Percentiles rank a stretch among this genome's conserved stretches.
Evolutionary conservation across 441 rosid genomes (phyloP).

Genomic region (Erodium moschatum): DNA sequence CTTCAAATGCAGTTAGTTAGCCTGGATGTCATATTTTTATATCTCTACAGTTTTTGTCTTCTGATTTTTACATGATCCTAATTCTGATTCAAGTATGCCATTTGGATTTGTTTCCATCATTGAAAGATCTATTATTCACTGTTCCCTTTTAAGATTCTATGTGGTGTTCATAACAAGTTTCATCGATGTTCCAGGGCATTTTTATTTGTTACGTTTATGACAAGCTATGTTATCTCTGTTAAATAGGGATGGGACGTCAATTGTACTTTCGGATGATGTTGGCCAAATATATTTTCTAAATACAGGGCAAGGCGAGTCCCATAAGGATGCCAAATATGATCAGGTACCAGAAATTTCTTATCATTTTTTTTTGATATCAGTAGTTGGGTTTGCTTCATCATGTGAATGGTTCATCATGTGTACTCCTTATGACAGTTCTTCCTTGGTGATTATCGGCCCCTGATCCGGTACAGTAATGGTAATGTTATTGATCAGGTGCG

Average conservation of each 20-base stretch:
- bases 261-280: conserved; percentile 98
- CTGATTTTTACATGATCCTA: conserved; percentile 9
- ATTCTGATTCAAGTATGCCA: conserved; percentile 3
- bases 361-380: conserved; percentile 1
- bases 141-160: not conserved
- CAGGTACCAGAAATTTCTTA: conserved; percentile 50
- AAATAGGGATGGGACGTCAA: conserved; percentile 91
- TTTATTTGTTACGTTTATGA: conserved; percentile 8
- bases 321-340: conserved; percentile 90
- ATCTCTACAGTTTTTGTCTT: not conserved
- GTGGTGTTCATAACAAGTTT: not conserved
- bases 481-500: conserved; percentile 89
- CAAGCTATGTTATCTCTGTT: conserved; percentile 16
- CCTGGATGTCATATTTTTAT: not conserved
- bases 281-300: conserved; percentile 83
- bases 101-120: conserved; percentile 10
- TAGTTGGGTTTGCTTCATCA: conserved; percentile 15
- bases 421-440: conserved; percentile 59
- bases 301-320: conserved; percentile 99
- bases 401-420: conserved; percentile 19
- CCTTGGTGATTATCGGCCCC: conserved; percentile 96
- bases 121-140: not conserved
- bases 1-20: conserved; percentile 2
- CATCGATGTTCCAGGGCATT: not conserved
- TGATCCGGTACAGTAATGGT: conserved; percentile 67